Percentiles rank a stretch among this genome's conserved stretches.
phyloP scores from a whole-genome alignment of 1,139 yeast genomes.

The Wickerhamomyces sp. region DNA sequence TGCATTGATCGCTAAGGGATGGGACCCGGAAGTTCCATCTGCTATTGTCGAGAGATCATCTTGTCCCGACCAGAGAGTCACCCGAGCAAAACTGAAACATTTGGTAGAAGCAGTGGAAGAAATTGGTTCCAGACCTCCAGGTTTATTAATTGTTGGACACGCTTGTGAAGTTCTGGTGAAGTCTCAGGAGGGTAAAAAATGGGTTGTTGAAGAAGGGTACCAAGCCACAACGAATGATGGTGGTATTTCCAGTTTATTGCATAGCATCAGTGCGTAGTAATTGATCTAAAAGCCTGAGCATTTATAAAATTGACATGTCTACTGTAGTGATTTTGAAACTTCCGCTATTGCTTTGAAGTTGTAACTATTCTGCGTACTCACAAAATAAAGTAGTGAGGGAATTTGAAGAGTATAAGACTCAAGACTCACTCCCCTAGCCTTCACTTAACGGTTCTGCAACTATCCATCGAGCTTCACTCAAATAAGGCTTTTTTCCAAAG shows the following conservation, averaged over 20 bases:
- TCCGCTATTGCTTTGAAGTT: no score
- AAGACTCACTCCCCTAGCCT: no score
- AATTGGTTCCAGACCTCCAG: slow-evolving; percentile 94
- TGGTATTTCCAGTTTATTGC: neutral
- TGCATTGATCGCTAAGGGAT: slow-evolving; percentile 48
- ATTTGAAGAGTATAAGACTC: no score
- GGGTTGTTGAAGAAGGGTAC: slow-evolving; percentile 62
- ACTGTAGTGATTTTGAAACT: no score
- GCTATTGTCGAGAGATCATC: slow-evolving; percentile 89
- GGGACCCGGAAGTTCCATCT: slow-evolving; percentile 74
- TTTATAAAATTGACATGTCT: no score
- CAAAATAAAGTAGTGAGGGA: no score
- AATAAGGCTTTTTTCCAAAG: no score
- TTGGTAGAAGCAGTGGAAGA: slow-evolving; percentile 70
- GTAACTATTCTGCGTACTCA: no score
- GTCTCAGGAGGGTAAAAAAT: slow-evolving; percentile 26
- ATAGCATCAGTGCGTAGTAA: neutral
- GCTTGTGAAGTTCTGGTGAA: slow-evolving; percentile 61
- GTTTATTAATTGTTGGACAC: slow-evolving; percentile 75
- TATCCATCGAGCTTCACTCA: no score
- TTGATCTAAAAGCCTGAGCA: no score
- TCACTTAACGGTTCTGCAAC: no score
- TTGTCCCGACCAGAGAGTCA: slow-evolving; percentile 87
- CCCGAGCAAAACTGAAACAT: slow-evolving; percentile 63
- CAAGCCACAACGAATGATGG: slow-evolving; percentile 2